Evolutionary conservation across 306 rosid species (phyloP), one percentile per base, ranked within the genome.

Genomic region (Sechiopsis laciniata): DNA sequence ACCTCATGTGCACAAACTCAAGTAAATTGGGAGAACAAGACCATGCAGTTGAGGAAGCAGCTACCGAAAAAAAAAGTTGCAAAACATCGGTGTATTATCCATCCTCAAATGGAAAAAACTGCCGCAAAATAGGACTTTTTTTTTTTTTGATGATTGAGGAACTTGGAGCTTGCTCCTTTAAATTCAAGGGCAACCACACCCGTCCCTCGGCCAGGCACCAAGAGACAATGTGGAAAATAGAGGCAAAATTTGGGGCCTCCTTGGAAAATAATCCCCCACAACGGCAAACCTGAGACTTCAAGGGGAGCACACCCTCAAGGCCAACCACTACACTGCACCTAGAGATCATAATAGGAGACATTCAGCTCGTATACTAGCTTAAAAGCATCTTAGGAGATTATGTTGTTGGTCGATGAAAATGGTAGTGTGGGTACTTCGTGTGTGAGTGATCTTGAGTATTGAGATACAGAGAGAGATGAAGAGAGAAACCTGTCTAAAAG

Each of bases 401-500:
- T 50, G 46, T 59, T 59, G 22, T 17, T 12, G 54, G 72, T 3
- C 6, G 21, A 67, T 20, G 76, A 58, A 61, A 42, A 24, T 14
- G 20, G 13, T 50, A 14, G 16, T 46, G 56, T 1, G 37, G 14
- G 42, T 12, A 48, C 56, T 66, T 2, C 5, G 53, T 45, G 53
- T 45, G 24, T 40, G 72, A 2, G 6, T 35, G 6, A 32, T 32
- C 10, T 13, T 16, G 13, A 6, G 14, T 13, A 14, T 16, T 59
- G 8, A 13, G 65, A 13, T 2, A 13, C 10, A 75, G 3, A 32
- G 37, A 32, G 63, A 55, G 57, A 63, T 53, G 32, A 67, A 51
- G 64, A 16, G 65, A 77, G 37, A 32, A 32, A 92, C 96, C 97
- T 83, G 83, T 68, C 55, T 88, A 75, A 92, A 92, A 53, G 88